These are phyloP conservation scores for Tricholoma matsutake DNA, from an alignment of 768 basidiomycete species.

Conservation along the genomic window DNA sequence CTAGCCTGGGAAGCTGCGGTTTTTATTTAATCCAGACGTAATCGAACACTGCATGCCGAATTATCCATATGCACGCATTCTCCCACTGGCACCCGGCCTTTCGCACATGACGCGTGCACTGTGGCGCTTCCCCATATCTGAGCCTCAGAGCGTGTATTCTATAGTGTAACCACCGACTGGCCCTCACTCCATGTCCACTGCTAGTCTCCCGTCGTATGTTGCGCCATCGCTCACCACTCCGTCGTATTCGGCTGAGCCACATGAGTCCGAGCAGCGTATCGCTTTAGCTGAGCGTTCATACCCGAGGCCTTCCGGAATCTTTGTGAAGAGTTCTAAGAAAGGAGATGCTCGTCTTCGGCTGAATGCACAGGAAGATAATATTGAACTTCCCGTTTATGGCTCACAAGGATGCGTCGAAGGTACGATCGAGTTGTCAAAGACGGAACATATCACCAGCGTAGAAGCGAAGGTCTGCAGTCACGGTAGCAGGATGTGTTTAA, in stretches of 20 bases:
- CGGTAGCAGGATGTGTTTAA: too few relatives aligned
- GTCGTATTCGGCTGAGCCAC: conserved; percentile 55
- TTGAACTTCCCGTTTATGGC: conserved; percentile 56
- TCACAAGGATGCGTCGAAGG: conserved; percentile 51
- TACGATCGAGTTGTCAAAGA: conserved; percentile 49
- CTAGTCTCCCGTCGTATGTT: conserved; percentile 50
- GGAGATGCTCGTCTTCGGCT: conserved; percentile 52
- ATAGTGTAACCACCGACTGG: too few relatives aligned
- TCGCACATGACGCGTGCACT: conserved; percentile 8
- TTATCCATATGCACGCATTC: conserved; percentile 10
- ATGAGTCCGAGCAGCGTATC: conserved; percentile 49
- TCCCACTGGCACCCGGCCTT: background rate
- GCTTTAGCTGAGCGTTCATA: conserved; percentile 40
- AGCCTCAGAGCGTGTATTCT: too few relatives aligned
- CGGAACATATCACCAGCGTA: conserved; percentile 53
- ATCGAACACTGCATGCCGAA: background rate
- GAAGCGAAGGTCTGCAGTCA: conserved; percentile 53
- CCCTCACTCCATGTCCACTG: conserved; percentile 45
- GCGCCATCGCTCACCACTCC: conserved; percentile 36
- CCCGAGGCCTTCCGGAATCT: conserved; percentile 42
- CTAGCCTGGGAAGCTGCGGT: background rate
- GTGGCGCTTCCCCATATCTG: too few relatives aligned
- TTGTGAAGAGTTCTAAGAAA: conserved; percentile 57
- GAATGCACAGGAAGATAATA: conserved; percentile 48
- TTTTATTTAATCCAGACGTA: background rate